Evolutionary conservation across 2,329 filamentous ascomycete species (phyloP).

Genomic region (Cercospora brassicicola): DNA sequence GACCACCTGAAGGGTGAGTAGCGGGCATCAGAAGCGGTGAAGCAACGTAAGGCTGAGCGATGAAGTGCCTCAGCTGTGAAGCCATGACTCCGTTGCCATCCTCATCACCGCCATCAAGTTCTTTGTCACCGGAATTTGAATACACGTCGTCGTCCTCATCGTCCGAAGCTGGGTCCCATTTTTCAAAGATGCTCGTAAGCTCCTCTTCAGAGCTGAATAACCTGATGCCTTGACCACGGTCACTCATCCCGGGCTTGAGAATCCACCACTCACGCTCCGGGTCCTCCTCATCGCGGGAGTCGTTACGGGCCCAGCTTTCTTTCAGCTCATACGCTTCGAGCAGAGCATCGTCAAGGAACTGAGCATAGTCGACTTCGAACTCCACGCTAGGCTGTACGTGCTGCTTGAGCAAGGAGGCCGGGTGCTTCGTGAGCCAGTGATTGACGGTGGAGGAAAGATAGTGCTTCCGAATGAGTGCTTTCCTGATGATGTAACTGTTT

Average conservation of each 20-base stretch:
- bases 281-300: conserved; percentile 40
- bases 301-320: conserved; percentile 73
- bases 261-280: conserved; percentile 82
- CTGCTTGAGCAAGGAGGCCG: conserved; percentile 63
- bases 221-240: conserved; percentile 87
- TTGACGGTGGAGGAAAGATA: conserved; percentile 82
- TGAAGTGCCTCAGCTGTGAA: conserved; percentile 90
- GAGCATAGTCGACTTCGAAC: conserved; percentile 94
- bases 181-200: conserved; percentile 83
- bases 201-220: conserved; percentile 84
- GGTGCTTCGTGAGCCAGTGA: conserved; percentile 83
- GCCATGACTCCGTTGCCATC: conserved; percentile 66
- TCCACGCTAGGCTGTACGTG: conserved; percentile 78
- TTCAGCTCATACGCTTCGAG: conserved; percentile 80
- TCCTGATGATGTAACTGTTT: conserved; percentile 93
- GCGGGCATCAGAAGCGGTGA: conserved; percentile 69
- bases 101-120: conserved; percentile 39
- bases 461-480: conserved; percentile 94
- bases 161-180: conserved; percentile 77
- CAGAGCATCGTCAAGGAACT: conserved; percentile 91
- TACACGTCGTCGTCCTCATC: conserved; percentile 59
- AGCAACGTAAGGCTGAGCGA: conserved; percentile 92
- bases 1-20: conserved; percentile 53
- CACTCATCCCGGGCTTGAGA: conserved; percentile 95
- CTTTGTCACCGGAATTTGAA: conserved; percentile 16